Base-by-base conservation (phyloP, 495 filamentous ascomycete species). In the Apiosordaria backusii region DNA sequence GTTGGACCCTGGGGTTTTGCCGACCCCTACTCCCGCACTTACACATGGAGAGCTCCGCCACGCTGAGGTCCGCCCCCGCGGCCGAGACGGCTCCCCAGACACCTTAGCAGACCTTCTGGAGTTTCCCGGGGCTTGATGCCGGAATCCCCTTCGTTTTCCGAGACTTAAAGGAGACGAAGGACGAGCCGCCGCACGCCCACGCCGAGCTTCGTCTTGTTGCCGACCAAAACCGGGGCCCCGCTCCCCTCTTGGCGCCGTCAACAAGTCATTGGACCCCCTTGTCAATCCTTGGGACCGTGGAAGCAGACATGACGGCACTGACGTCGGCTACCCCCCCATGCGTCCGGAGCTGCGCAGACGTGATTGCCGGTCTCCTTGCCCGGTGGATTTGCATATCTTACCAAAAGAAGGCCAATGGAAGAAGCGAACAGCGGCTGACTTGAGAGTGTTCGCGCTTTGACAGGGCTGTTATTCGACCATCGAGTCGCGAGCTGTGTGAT, bases 371-470 rank as follows among this genome's bases (percentile, higher is more conserved):
- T 50, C 15, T 55, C 21, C 4, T 45, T 55, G 18, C 15, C 53
- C 58, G 55, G 24, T 40, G 63, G 58, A 25, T 63, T 23, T 13
- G 50, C 63, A 52, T 50, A 53, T 59, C 62, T 65, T 7, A 45
- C n/a, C 59, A 66, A 52, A 23, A 23, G 52, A 23, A 55, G 52
- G 60, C 60, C 67, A 61, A 66, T 7, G 55, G 64, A 63, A 22
- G 40, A 6, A 50, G 67, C 67, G 67, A 69, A 24, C 24, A 64
- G 55, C 19, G 27, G 67, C 67, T 66, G 40, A 69, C 61, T 55
- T 18, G 27, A 21, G 18, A 24, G 23, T 13, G 23, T 57, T 57
- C 53, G 19, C 53, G 53, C 16, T 21, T 57, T 21, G 53, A 57
- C 10, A 21, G 53, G 19, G 18, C 23, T 57, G 16, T 21, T 57